Evolutionary conservation across 2,329 filamentous ascomycete genomes (phyloP), one percentile per base, ranked within the genome.

Genomic region (Ceratocystis harringtonii): DNA sequence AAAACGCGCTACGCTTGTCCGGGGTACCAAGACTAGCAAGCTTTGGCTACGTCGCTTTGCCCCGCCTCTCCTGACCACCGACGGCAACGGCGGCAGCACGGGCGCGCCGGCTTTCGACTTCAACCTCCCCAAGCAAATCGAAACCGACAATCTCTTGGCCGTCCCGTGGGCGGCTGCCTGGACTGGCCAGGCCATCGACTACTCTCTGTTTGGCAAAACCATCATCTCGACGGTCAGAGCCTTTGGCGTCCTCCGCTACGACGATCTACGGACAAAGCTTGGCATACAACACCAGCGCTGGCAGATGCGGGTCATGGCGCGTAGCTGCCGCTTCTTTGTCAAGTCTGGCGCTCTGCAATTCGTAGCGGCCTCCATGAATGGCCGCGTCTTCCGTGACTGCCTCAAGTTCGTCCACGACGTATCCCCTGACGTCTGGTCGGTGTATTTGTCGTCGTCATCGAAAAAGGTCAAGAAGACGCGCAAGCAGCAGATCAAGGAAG

Each of bases 11-110:
- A 80, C 82, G 1, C 78, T 85, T 22, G 78, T 83, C 10, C 77
- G 79, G 62, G 81, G 81, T 45, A 81, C 79, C 66, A 84, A 84
- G 70, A 85, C 84, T 1, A 85, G 83, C 74, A 84, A 83, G 70
- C 74, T 86, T 64, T 86, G 83, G 80, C 77, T 85, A 60, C 78
- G 79, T 58, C 74, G 76, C 32, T 84, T 83, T 70, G 79, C 82
- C 0, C 82, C 78, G 36, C 74, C 75, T 10, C 73, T 78, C 52
- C 72, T 73, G 44, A 77, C 75, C 68, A 74, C 65, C 3, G 48
- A 66, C 30, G 19, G 68, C 70, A 7, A 25, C 3, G 63, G 48
- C 10, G 30, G 60, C 5, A 44, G 19, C 10, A 60, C 43, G 12
- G 66, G 52, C 65, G 63, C 71, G 64, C 68, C 70, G 12, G 71